Evolutionary conservation across 2,329 filamentous ascomycete species (phyloP).

Genomic region (Colletotrichum trifolii): DNA sequence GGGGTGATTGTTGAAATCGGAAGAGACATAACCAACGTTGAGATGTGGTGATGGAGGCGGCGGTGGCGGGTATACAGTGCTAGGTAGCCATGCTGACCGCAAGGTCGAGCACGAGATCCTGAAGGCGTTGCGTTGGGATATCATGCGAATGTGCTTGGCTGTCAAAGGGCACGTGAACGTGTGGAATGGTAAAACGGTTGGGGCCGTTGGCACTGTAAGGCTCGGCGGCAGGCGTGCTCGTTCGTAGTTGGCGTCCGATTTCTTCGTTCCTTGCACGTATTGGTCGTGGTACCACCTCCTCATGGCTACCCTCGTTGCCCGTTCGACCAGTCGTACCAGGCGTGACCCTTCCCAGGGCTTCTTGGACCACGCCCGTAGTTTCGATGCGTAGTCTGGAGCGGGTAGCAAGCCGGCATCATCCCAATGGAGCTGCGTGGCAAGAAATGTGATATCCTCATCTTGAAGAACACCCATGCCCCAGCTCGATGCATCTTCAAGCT

Average conservation of each 20-base stretch:
- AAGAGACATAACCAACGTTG: slow-evolving; percentile 96
- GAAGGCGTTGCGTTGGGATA: slow-evolving; percentile 93
- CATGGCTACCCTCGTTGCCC: slow-evolving; percentile 79
- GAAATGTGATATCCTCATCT: slow-evolving; percentile 60
- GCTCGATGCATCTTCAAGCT: slow-evolving; percentile 84
- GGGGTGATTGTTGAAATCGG: slow-evolving; percentile 98
- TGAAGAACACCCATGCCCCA: slow-evolving; percentile 84
- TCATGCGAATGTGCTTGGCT: slow-evolving; percentile 89
- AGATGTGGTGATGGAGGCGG: slow-evolving; percentile 82
- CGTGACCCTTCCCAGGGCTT: slow-evolving; percentile 90
- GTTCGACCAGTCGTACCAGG: slow-evolving; percentile 84
- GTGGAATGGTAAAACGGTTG: slow-evolving; percentile 95
- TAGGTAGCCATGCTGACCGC: slow-evolving; percentile 85
- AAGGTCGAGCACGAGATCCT: slow-evolving; percentile 93
- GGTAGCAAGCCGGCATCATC: slow-evolving; percentile 50
- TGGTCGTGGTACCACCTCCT: slow-evolving; percentile 91
- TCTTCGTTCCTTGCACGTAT: slow-evolving; percentile 70
- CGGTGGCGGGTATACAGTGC: slow-evolving; percentile 85
- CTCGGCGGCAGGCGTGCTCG: slow-evolving; percentile 78
- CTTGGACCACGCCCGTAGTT: slow-evolving; percentile 72
- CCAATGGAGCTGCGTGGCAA: slow-evolving; percentile 59
- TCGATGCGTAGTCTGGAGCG: slow-evolving; percentile 50
- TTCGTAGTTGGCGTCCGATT: slow-evolving; percentile 69
- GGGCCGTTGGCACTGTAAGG: slow-evolving; percentile 84
- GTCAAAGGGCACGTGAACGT: slow-evolving; percentile 96